Conservation (phyloP, 352 stramenopile species). For the Phytophthora citrophthora region DNA sequence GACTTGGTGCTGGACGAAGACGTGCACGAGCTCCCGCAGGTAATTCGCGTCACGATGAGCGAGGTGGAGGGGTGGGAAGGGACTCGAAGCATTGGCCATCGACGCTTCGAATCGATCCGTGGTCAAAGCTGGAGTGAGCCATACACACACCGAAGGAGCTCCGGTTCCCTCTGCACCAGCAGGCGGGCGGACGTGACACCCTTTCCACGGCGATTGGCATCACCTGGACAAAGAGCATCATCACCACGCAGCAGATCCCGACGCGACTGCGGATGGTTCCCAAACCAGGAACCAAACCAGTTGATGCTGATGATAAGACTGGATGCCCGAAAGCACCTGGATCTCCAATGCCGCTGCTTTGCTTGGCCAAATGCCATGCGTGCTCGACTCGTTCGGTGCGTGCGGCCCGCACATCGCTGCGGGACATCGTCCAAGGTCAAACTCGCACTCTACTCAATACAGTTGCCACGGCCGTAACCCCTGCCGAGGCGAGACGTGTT, state of each 20-base stretch:
- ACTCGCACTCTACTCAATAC: not conserved
- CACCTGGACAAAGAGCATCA: slow-evolving; percentile 15
- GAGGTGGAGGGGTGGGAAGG: slow-evolving; percentile 36
- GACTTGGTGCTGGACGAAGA: slow-evolving; percentile 38
- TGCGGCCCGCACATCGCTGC: slow-evolving; percentile 10
- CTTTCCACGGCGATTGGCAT: slow-evolving; percentile 30
- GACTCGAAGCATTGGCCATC: slow-evolving; percentile 28
- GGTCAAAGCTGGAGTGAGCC: slow-evolving; percentile 15
- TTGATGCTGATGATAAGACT: slow-evolving; percentile 6
- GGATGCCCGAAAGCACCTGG: slow-evolving; percentile 25
- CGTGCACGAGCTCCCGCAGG: slow-evolving; percentile 36
- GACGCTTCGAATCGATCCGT: slow-evolving; percentile 5
- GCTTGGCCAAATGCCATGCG: slow-evolving; percentile 4
- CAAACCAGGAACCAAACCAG: slow-evolving; percentile 10
- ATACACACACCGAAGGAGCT: too few species aligned
- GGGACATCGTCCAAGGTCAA: not conserved
- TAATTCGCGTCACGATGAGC: slow-evolving; percentile 27
- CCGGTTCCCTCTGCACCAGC: not conserved
- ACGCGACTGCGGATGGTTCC: not conserved
- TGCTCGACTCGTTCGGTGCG: slow-evolving; percentile 7
- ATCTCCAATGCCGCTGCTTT: slow-evolving; percentile 6
- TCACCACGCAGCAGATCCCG: slow-evolving; percentile 26
- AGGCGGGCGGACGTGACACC: slow-evolving; percentile 10
- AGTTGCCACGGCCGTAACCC: too few species aligned
- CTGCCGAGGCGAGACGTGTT: not conserved